Base-by-base conservation (phyloP, 495 filamentous ascomycete species). In the Cercophora samala region DNA sequence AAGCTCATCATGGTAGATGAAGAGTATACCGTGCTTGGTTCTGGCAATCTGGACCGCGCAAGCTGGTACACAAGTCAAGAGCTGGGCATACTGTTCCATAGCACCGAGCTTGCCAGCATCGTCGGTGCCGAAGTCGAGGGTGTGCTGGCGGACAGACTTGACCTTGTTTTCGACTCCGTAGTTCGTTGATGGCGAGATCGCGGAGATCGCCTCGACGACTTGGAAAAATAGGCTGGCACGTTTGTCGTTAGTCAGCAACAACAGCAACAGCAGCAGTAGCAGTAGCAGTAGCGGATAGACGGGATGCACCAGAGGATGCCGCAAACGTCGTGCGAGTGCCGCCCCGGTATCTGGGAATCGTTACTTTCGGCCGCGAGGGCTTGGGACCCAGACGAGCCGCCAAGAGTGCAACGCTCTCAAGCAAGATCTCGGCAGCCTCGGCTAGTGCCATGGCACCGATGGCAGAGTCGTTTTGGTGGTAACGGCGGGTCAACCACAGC, bases 21-120 rank as follows among this genome's bases (percentile, higher is more conserved):
- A 5, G 75, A 83, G 64, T 81, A 85, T 26, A 78, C 83, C 17
- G 79, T 93, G 6, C 78, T 92, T 13, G 90, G 90, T 1, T 91
- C 88, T 66, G 90, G 88, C 29, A 93, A 93, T 70, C 83, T 89
- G 81, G 90, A 93, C 76, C 81, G 90, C 0, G 89, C 90, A 19
- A 90, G 88, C 71, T 92, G 88, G 88, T 91, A 81, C 69, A 91
- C 90, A 13, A 89, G 87, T 69, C 90, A 92, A 76, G 90, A 93
- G 76, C 76, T 91, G n/a, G 89, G 89, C 25, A 77, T 93, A 22
- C 80, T 88, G 24, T 84, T 92, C 63, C 80, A 88, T 25, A 81
- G 78, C 13, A 63, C 56, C 11, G 77, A 75, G 8, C 72, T 89
- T 58, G 85, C 82, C 22, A 70, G 54, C 8, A 66, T 61, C 13